Evolutionary conservation across 495 filamentous ascomycete species (phyloP), one percentile per base, ranked within the genome.

Genomic region (Trichoderma orchidacearum): DNA sequence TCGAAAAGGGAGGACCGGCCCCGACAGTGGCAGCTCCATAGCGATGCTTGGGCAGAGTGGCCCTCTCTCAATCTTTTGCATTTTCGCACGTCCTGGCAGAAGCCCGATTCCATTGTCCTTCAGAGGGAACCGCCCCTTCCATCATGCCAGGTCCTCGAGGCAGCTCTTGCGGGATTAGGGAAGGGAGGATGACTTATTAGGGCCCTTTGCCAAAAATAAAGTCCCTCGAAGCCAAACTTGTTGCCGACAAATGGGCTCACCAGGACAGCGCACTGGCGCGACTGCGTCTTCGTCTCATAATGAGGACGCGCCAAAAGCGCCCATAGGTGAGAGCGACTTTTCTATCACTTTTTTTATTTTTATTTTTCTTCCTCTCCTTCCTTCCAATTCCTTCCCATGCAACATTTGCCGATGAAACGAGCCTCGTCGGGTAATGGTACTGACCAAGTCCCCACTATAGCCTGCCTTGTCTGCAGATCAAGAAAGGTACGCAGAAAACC

Each of bases 401-500:
- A 17, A 41, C 13, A 21, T 6, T 41, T 17, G 4, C 21, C 17
- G 36, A 41, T 13, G 1, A 41, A 17, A 6, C n/a, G n/a, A 41
- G n/a, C 36, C 13, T 18, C 8, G 15, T 17, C n/a, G n/a, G 21
- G 27, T 27, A 25, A 48, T 48, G 41, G 2, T 28, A 31, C 51
- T 53, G 28, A 53, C 51, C 3, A n/a, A 25, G 15, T n/a, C 32
- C 2, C 3, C 21, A 18, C 38, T 23, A 25, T 28, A 53, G 51
- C 51, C 15, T 53, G 51, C 28, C 51, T 53, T n/a, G 51, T 53
- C 29, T 53, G 51, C 28, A 30, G 51, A 30, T 53, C 51, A 17
- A 53, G 51, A 53, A 53, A 53, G 29, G 30, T 53, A 34, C 11
- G 51, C 8, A 29, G 45, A 34, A n/a, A 30, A 25, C 17, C 29